Evolutionary conservation across 2,329 filamentous ascomycete species (phyloP), one percentile per base, ranked within the genome.

Genomic region (Dothideomycetes sp.): DNA sequence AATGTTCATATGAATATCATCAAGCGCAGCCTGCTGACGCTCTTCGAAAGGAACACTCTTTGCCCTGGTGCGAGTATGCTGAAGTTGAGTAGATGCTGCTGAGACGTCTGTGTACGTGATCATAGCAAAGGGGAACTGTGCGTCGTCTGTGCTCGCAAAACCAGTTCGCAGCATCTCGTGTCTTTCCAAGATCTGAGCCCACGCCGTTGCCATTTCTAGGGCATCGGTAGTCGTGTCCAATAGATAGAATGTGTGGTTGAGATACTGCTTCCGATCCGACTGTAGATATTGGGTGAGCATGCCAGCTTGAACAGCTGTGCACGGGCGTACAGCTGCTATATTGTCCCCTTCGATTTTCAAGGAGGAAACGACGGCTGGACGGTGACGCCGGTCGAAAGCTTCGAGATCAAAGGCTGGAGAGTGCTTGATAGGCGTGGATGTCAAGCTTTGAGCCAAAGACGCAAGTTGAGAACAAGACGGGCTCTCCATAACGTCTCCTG

Each of bases 91-190:
- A 2, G 71, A 33, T 1, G 48, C 33, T 5, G 56, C 46, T 1
- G 51, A 46, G 2, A 52, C 44, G 8, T 59, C 44, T 0, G 51
- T 49, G 50, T 81, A 78, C 10, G 79, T 75, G 2, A 91, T 52
- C 84, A 93, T 93, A 1, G 76, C 79, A 54, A 86, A 94, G 0
- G 82, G 70, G 44, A 66, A 61, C 4, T 74, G 64, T 1, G 64
- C 49, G 47, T 82, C 72, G 17, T 79, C 71, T 3, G 82, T 63
- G 1, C 77, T 62, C 2, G 73, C 56, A 50, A 94, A 89, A 0
- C 83, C 83, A 5, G 80, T 83, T 16, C 86, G 75, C 4, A 96
- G 66, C 57, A 94, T 87, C 3, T 78, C 72, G 51, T 88, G 78
- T 1, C 59, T 62, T 3, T 56, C 44, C 35, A 70, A 64, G 0